phyloP scores from a whole-genome alignment of 441 rosid species.

The Aquilaria agallochum region DNA sequence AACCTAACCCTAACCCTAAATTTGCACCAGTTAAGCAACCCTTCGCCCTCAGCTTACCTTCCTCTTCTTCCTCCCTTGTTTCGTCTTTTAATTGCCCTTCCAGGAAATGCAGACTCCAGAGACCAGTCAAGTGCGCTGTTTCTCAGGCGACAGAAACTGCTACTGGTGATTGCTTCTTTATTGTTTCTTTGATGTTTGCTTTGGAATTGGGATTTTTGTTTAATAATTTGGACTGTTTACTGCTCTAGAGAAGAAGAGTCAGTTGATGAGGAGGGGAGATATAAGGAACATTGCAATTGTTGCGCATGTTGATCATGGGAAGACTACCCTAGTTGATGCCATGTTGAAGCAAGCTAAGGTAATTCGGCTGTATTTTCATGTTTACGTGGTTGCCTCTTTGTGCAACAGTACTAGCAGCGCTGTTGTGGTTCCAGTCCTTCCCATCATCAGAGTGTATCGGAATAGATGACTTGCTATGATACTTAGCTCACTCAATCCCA shows the following conservation, averaged over 20 bases:
- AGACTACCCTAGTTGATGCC: constrained; percentile 95
- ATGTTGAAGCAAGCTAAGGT: constrained; percentile 97
- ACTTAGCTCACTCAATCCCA: no score
- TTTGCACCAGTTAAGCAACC: constrained; percentile 30
- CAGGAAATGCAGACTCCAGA: constrained; percentile 17
- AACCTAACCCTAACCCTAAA: constrained; percentile 26
- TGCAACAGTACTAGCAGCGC: no score
- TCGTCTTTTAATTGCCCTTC: constrained; percentile 38
- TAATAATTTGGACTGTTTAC: constrained; percentile 3
- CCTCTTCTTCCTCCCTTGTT: constrained; percentile 24
- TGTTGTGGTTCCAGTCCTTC: no score
- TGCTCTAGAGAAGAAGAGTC: constrained; percentile 57
- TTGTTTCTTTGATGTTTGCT: constrained; percentile 3
- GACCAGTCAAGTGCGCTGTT: constrained; percentile 64
- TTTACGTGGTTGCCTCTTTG: no score
- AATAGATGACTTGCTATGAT: no score
- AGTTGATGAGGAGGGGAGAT: constrained; percentile 65
- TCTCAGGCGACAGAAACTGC: constrained; percentile 54
- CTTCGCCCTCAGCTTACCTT: constrained; percentile 44
- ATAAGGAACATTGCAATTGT: constrained; percentile 94
- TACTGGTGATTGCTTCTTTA: constrained; percentile 34
- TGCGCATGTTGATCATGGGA: constrained; percentile 98
- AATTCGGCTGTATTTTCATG: neutral
- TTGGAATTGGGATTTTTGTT: neutral
- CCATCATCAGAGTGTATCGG: no score